Conservation (phyloP, 768 basidiomycete genomes). For the Lepiota venenata region DNA sequence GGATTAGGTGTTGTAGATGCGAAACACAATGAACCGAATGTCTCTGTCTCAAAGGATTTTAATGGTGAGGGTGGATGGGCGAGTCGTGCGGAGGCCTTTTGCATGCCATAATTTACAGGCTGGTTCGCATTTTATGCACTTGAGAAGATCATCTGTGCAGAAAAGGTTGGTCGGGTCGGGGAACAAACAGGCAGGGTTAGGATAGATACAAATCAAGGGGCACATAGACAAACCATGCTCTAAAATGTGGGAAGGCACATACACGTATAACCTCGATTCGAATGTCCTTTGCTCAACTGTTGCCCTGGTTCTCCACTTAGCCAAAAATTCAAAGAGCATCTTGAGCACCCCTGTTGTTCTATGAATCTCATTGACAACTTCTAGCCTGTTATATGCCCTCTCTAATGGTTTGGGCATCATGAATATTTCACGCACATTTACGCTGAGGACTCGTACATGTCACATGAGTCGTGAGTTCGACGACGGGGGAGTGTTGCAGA, state of each 20-base stretch:
- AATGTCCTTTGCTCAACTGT: constrained; percentile 27
- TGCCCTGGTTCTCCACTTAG: constrained; percentile 51
- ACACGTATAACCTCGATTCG: constrained; percentile 3
- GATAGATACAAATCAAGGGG: not conserved
- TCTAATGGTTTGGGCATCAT: no score
- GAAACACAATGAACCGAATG: constrained; percentile 71
- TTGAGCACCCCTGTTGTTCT: no score
- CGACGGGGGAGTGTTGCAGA: constrained; percentile 67
- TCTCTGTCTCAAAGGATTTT: constrained; percentile 19
- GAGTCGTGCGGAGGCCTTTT: constrained; percentile 49
- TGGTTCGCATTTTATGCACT: constrained; percentile 48
- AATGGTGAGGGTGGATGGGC: constrained; percentile 4
- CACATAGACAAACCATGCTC: constrained; percentile 41
- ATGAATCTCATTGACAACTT: no score
- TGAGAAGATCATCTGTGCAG: constrained; percentile 50
- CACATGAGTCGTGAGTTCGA: constrained; percentile 65
- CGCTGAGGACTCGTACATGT: constrained; percentile 57
- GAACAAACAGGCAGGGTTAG: constrained; percentile 35
- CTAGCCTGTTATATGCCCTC: no score
- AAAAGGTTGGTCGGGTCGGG: constrained; percentile 53
- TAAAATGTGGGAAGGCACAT: constrained; percentile 18
- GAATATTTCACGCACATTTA: constrained; percentile 69
- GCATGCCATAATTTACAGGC: constrained; percentile 67
- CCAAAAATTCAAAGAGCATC: constrained; percentile 71
- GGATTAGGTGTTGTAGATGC: constrained; percentile 82